phyloP scores from a whole-genome alignment of 306 rosid genomes.

The Vigna hirtella region DNA sequence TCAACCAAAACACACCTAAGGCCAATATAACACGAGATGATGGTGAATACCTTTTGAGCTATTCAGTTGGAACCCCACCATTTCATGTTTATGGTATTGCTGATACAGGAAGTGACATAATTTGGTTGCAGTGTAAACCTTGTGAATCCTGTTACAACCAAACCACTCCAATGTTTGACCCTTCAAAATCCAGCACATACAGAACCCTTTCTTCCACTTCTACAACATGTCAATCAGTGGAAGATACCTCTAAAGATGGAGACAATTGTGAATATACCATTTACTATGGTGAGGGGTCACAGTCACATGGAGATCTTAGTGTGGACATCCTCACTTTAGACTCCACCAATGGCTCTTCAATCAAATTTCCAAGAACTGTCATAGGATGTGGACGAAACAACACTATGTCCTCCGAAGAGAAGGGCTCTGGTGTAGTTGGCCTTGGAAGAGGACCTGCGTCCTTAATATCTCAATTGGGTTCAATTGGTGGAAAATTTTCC shows the following conservation, averaged over 20 bases:
- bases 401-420: not conserved
- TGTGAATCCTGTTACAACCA: conserved; percentile 55
- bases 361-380: conserved; percentile 38
- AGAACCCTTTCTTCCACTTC: conserved; percentile 4
- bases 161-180: conserved; percentile 50
- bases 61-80: conserved; percentile 64
- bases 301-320: conserved; percentile 48
- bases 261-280: conserved; percentile 38
- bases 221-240: not conserved
- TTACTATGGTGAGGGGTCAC: conserved; percentile 46
- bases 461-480: conserved; percentile 46
- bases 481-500: conserved; percentile 53
- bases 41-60: conserved; percentile 55
- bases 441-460: conserved; percentile 56
- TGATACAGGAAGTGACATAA: conserved; percentile 68
- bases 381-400: conserved; percentile 59
- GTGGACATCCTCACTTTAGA: conserved; percentile 56
- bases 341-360: conserved; percentile 28
- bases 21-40: not conserved
- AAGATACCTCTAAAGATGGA: fast-evolving
- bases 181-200: conserved; percentile 51
- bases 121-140: conserved; percentile 70
- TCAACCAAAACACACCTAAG: conserved; percentile 3
- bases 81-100: conserved; percentile 43
- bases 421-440: conserved; percentile 60